Evolutionary conservation across 2,329 filamentous ascomycete genomes (phyloP).

Genomic region (Graphiopsis chlorocephala): DNA sequence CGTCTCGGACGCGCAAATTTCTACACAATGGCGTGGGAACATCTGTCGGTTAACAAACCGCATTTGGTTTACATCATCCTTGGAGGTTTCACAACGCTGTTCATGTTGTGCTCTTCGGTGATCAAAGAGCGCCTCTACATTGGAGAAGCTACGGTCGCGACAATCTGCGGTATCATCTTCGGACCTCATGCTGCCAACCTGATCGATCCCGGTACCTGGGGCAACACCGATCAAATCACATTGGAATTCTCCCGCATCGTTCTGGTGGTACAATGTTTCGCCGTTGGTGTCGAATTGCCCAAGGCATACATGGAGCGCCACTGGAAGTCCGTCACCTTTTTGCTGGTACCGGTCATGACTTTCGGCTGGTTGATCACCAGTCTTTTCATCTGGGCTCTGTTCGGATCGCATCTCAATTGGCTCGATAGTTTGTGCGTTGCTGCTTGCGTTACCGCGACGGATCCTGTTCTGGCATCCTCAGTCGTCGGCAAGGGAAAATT

Average conservation of each 20-base stretch:
- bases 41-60: slow-evolving; percentile 83
- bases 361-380: slow-evolving; percentile 92
- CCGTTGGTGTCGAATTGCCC: slow-evolving; percentile 84
- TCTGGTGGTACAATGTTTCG: slow-evolving; percentile 88
- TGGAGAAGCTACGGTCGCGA: slow-evolving; percentile 93
- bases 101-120: slow-evolving; percentile 96
- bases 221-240: slow-evolving; percentile 80
- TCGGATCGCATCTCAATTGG: slow-evolving; percentile 72
- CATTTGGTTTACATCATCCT: slow-evolving; percentile 98
- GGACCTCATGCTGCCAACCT: slow-evolving; percentile 80
- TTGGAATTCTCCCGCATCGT: slow-evolving; percentile 88
- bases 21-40: slow-evolving; percentile 68
- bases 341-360: slow-evolving; percentile 95
- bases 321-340: slow-evolving; percentile 85
- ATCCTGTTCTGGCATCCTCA: slow-evolving; percentile 93
- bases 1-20: not conserved
- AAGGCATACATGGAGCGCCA: slow-evolving; percentile 97
- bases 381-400: slow-evolving; percentile 90
- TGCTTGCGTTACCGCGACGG: slow-evolving; percentile 94
- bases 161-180: slow-evolving; percentile 83
- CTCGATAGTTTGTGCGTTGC: slow-evolving; percentile 83
- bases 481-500: slow-evolving; percentile 99
- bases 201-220: slow-evolving; percentile 74
- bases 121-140: slow-evolving; percentile 99
- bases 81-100: slow-evolving; percentile 93